Percentiles rank a stretch among this genome's conserved stretches.
Evolutionary conservation across 2,329 filamentous ascomycete species (phyloP).

Genomic region (Calycina herbarum): DNA sequence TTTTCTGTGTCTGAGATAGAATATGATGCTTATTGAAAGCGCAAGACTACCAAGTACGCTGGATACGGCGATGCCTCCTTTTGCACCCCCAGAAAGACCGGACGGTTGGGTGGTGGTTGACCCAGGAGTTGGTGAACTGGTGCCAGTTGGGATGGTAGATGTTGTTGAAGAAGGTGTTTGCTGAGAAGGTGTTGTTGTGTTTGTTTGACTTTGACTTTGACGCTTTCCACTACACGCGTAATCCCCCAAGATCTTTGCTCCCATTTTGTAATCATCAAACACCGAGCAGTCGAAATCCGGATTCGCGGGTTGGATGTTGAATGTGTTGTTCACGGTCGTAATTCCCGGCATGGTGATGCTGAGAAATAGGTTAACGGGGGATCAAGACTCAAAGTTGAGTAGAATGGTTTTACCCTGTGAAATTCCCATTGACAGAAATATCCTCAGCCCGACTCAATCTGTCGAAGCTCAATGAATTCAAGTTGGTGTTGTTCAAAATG

Average conservation of each 20-base stretch:
- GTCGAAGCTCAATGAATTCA: neutral
- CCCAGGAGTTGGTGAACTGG: too few species aligned
- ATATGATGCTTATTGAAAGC: neutral
- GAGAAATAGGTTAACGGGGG: neutral
- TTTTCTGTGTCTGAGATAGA: neutral
- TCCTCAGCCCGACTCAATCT: neutral
- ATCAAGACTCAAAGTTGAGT: neutral
- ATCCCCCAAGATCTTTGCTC: neutral
- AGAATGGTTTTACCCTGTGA: neutral
- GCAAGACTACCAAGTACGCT: neutral
- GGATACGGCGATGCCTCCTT: neutral
- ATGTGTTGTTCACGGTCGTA: neutral
- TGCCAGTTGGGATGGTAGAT: too few species aligned
- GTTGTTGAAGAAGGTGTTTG: too few species aligned
- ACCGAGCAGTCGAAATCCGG: slow-evolving; percentile 2
- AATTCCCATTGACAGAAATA: neutral
- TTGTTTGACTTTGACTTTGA: neutral
- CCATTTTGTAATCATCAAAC: neutral
- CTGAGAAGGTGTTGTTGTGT: neutral
- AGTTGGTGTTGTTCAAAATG: neutral
- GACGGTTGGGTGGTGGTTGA: neutral
- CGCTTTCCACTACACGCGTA: slow-evolving; percentile 2
- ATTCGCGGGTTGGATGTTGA: neutral
- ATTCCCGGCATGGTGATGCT: neutral
- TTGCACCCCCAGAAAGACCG: neutral